Base-by-base conservation (phyloP, 768 basidiomycete species). In the Favolaschia claudopus region DNA sequence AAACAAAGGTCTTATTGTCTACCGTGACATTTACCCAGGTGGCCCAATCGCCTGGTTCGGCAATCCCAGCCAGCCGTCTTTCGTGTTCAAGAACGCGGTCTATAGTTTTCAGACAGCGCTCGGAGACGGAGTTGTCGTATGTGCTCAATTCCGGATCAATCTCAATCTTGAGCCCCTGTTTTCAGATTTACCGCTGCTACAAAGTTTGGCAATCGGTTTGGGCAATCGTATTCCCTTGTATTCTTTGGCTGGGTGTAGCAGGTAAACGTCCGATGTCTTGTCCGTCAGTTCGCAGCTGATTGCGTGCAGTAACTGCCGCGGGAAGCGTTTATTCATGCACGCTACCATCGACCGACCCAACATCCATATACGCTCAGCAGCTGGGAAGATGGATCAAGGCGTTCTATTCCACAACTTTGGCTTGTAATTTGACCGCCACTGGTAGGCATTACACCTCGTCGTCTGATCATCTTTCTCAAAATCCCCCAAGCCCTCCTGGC, bases 331-430 rank as follows among this genome's bases (percentile, higher is more conserved):
- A 63, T 25, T 14, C 54, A 4, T 37, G 53, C 7, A 25, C 33
- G 2, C n/a, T 15, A 15, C 51, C 33, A 5, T n/a, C 51, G 10
- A 42, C 39, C 0, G 50, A 60, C 2, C n/a, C 50, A 1, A n/a
- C 25, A 2, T 60, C 65, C 10, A 67, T 77, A 13, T 79, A 76
- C 50, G 64, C 46, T 3, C 59, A 44, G 3, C 56, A 34, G 20
- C 67, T 73, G 17, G 64, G 70, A 0, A 48, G 52, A 13, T 80
- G 77, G 77, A 71, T 78, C 50, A 73, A 63, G 0, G 57, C 74
- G 5, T 76, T 74, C 46, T 77, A 71, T 60, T 55, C 63, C 0
- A 65, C 65, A 5, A 73, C 78, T 1, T 61, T 78, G 14, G 25
- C 58, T 0, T 74, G 74, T 19, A 79, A 79, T 60, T 39, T 76